Base-by-base conservation (phyloP, 1,284 basidiomycete genomes). In the Cryptococcus hybrid region DNA sequence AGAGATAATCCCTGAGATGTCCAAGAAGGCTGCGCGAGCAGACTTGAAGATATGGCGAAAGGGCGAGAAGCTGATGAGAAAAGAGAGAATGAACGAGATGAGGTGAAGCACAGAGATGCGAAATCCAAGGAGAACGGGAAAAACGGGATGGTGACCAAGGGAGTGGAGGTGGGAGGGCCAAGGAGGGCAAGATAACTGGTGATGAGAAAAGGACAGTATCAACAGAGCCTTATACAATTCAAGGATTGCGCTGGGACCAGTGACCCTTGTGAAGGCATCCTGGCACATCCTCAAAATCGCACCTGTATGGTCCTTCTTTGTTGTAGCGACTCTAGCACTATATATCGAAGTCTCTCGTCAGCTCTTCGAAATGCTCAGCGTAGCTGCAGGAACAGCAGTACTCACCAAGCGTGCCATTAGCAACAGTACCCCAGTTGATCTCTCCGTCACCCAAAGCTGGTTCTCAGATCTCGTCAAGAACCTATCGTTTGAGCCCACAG, bases 271-370 rank as follows among this genome's bases (percentile, higher is more conserved):
- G 8, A 11, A 34, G 43, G 39, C 55, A 1, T 30, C 35, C 8
- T 58, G 60, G 54, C 11, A 45, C 18, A 54, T 58, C n/a, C 45
- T 61, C 13, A 57, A 47, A n/a, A 35, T 50, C 36, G 56, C 60
- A 7, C 60, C 60, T 3, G n/a, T 58, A 8, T 58, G 60, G 57
- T 56, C 57, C 5, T n/a, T 52, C 18, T 34, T 56, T 9, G 52
- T 56, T 3, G 30, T 45, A 7, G 52, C 39, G 3, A 47, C 18
- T 5, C 37, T 61, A 3, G 45, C 53, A 12, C 12, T 58, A 34
- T 61, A 61, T 36, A 51, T 58, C 18, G 60, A 61, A 35, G 51
- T 61, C 3, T 50, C 54, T 3, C 54, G 60, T 30, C 60, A 61
- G 49, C 47, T 61, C 1, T 61, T 53, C 45, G 56, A 58, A 35